These are phyloP conservation scores for Peltaster fructicola DNA, from an alignment of 2,329 filamentous ascomycete genomes.

Conservation along the genomic window DNA sequence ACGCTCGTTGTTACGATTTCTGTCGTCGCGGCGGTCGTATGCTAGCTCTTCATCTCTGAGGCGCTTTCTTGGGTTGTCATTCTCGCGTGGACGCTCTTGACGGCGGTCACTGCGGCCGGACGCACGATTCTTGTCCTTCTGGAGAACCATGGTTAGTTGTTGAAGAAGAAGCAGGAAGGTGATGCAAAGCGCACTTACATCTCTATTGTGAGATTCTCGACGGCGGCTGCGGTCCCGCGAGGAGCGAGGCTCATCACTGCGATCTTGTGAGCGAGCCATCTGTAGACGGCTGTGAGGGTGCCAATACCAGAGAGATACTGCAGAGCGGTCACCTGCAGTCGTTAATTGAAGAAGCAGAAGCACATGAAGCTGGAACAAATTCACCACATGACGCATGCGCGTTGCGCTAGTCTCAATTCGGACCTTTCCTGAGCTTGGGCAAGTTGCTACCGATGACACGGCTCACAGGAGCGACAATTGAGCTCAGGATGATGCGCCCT, in stretches of 20 bases:
- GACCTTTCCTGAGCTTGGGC: no score
- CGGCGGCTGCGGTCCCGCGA: slow-evolving; percentile 5
- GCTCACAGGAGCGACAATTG: no score
- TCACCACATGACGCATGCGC: no score
- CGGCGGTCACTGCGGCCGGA: slow-evolving; percentile 1
- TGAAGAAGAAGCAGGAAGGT: slow-evolving; percentile 2
- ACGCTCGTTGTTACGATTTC: slow-evolving; percentile 2
- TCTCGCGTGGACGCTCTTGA: slow-evolving; percentile 1
- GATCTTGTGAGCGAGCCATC: slow-evolving; percentile 10
- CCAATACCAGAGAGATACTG: no score
- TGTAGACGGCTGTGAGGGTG: slow-evolving; percentile 1
- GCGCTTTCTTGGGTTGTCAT: slow-evolving; percentile 4
- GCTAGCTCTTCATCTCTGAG: slow-evolving; percentile 8
- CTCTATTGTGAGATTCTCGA: slow-evolving; percentile 3
- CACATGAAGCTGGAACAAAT: no score
- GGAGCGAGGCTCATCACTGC: slow-evolving; percentile 7
- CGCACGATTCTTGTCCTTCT: background rate
- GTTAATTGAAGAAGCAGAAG: no score
- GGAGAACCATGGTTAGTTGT: background rate
- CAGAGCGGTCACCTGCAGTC: no score
- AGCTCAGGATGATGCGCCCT: no score
- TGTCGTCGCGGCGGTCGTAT: slow-evolving; percentile 5
- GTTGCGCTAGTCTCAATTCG: no score
- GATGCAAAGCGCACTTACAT: slow-evolving; percentile 4
- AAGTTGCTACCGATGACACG: no score